Percentiles rank a stretch among this genome's conserved stretches.
Conservation (phyloP, 352 stramenopile genomes). For the Phytophthora pseudosyringae region DNA sequence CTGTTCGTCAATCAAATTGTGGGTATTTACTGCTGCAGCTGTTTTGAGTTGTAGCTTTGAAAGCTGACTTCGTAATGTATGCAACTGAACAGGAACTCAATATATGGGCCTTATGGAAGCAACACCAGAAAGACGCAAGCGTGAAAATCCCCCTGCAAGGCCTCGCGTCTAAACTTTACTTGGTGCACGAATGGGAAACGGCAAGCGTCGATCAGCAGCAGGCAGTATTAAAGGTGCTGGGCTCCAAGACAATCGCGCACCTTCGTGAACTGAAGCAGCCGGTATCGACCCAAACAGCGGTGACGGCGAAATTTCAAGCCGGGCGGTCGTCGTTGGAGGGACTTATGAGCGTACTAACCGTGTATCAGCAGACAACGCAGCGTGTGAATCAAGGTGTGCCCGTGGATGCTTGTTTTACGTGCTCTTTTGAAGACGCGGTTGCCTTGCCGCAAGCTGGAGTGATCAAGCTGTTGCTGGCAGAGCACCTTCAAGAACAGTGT, state of each 20-base stretch:
- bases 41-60: neutral
- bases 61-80: slow-evolving; percentile 18
- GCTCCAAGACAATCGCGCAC: slow-evolving; percentile 26
- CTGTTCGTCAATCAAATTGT: slow-evolving; percentile 83
- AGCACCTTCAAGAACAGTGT: slow-evolving; percentile 77
- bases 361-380: slow-evolving; percentile 18
- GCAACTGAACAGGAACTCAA: slow-evolving; percentile 59
- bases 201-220: slow-evolving; percentile 23
- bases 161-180: slow-evolving; percentile 54
- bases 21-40: slow-evolving; percentile 26
- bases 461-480: slow-evolving; percentile 71
- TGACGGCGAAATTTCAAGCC: slow-evolving; percentile 13
- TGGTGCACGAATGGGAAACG: slow-evolving; percentile 56
- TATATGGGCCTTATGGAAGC: slow-evolving; percentile 67
- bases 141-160: slow-evolving; percentile 53
- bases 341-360: slow-evolving; percentile 26
- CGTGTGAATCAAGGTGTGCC: neutral
- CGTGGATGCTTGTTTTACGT: slow-evolving; percentile 53
- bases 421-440: slow-evolving; percentile 48
- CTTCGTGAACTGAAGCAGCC: slow-evolving; percentile 27
- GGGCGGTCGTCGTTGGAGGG: slow-evolving; percentile 31
- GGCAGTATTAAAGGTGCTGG: slow-evolving; percentile 27
- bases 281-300: neutral
- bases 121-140: slow-evolving; percentile 35
- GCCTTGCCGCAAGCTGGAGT: slow-evolving; percentile 55